Evolutionary conservation across 495 filamentous ascomycete genomes (phyloP), one percentile per base, ranked within the genome.

Genomic region (Hypoxylon fragiforme): DNA sequence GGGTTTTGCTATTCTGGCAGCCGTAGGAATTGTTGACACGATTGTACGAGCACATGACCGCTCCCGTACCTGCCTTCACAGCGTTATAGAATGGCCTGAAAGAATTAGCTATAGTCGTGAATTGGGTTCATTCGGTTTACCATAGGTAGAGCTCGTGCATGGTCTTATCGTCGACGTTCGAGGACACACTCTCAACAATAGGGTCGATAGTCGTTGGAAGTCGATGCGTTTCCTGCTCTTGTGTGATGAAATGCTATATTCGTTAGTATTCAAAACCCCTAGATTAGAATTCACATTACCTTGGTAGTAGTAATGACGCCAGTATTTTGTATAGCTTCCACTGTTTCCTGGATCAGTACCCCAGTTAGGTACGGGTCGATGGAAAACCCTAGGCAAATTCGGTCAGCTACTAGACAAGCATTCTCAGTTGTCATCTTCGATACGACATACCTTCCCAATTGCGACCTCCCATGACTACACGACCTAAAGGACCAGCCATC

Each of bases 101-200:
- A 4, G 4, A 9, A 4, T 28, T 4, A 9, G 4, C 24, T 34
- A 34, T 34, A 34, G 12, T 12, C 12, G 3, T 3, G 31, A n/a
- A 7, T n/a, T 34, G 12, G 3, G 12, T 13, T n/a, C n/a, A 7
- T 7, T 3, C 12, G 3, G 12, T 12, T 8, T 34, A 34, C 78
- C 77, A 86, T 1, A 82, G 69, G 58, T 85, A 85, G 7, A 82
- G 44, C 58, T 84, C 81, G 55, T 84, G 81, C 54, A 84, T 59
- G 2, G 80, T 80, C 19, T 73, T 70, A 38, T 85, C 79, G 45
- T 80, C 77, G 15, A 81, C 70, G 39, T 78, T 77, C 2, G 74
- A 71, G 7, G 73, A 78, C 20, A 79, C 53, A 7, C 72, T 28
- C 1, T 14, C 15, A n/a, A 64, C 12, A n/a, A 3, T 34, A 9